A percentile compares a stretch with the other conserved stretches of the same genome.
phyloP scores from a whole-genome alignment of 306 rosid genomes.

The Begonia peltatifolia region DNA sequence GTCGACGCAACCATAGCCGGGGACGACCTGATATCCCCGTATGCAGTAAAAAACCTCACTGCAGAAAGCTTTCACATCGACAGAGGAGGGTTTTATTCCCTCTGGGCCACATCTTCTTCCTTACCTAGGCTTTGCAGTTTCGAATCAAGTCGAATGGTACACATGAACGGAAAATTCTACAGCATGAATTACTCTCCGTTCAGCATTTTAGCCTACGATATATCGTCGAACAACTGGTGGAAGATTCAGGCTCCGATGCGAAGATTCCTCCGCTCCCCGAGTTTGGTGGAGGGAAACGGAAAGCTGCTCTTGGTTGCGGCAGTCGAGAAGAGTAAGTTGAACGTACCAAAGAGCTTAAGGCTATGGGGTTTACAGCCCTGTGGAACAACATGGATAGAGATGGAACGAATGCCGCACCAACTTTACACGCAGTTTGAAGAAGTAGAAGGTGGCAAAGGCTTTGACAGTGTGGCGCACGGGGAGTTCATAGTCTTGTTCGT shows the following conservation, averaged over 20 bases:
- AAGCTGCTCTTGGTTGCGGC: conserved; percentile 58
- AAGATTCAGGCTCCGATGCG: conserved; percentile 91
- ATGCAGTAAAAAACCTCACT: conserved; percentile 72
- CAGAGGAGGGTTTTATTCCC: conserved; percentile 61
- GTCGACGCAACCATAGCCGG: conserved; percentile 69
- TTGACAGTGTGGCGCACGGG: conserved; percentile 65
- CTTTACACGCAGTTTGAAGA: conserved; percentile 53
- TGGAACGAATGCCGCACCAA: conserved; percentile 92
- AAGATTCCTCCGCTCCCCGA: conserved; percentile 62
- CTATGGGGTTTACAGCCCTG: conserved; percentile 68
- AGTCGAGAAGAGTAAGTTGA: conserved; percentile 81
- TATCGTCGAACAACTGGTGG: conserved; percentile 48
- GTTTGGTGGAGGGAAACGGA: conserved; percentile 51
- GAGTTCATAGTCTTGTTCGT: conserved; percentile 52
- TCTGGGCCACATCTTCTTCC: conserved; percentile 66
- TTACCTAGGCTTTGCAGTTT: conserved; percentile 75
- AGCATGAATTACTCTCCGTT: conserved; percentile 90
- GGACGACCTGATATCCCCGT: conserved; percentile 87
- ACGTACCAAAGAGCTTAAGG: conserved; percentile 75
- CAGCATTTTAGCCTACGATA: conserved; percentile 51
- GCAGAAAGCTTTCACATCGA: conserved; percentile 84
- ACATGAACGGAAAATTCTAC: conserved; percentile 50
- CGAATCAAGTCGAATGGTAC: conserved; percentile 66
- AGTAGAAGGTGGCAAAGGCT: conserved; percentile 55
- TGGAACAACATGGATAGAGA: conserved; percentile 76